Evolutionary conservation across 805 yeast species (phyloP), one percentile per base, ranked within the genome.

Genomic region (Clavispora fructus): DNA sequence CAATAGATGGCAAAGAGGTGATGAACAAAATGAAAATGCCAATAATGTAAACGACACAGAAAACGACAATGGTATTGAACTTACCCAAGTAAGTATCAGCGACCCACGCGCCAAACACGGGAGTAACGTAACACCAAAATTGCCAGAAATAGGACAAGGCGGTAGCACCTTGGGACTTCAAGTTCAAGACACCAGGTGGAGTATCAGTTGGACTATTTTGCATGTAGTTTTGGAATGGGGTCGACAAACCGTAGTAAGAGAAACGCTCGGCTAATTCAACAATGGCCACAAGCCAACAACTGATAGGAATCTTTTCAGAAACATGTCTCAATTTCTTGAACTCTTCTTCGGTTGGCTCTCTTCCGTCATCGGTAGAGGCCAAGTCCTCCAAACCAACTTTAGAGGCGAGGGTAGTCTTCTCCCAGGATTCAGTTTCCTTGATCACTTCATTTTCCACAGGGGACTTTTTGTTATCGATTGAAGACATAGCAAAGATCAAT

Each of bases 261-360:
- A 87, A 86, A 54, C 95, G 78, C 65, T 87, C 95, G 41, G 91
- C 79, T 51, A 87, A 78, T 68, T 87, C 95, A 35, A 87, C 87
- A 39, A 86, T 47, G 12, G 84, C 84, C 37, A 82, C 83, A 41
- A 78, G 68, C 80, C 80, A 81, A 52, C 81, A 79, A n/a, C 80
- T 63, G 31, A 67, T 35, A 17, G 85, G 85, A 31, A 80, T 71
- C 10, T 48, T 54, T 52, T 76, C 84, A 4, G 79, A 58, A 17
- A 80, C 78, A 52, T 75, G 80, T 51, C 78, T 71, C 46, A 80
- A 71, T 12, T 77, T 75, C 39, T 60, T 67, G 56, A 77, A 55
- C 54, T 80, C 85, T 48, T 76, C 78, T 1, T 66, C 77, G 26
- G 86, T 81, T 48, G 86, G 75, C 39, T 61, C 60, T 56, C 73